Evolutionary conservation across 179 eudicot genomes (phyloP), one percentile per base, ranked within the genome.

Genomic region (Monotropa hypopitys): DNA sequence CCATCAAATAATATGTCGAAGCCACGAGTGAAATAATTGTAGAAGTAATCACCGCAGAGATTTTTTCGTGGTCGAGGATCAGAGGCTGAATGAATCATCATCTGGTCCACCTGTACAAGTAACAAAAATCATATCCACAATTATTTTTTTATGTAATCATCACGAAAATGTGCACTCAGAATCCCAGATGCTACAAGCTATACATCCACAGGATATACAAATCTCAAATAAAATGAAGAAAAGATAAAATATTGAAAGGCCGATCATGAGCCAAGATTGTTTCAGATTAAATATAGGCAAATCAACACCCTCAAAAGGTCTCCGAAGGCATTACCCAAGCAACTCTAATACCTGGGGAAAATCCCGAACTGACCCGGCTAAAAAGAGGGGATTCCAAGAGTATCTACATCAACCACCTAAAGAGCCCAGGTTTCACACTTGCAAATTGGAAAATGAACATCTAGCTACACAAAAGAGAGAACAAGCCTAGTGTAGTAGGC

Each of bases 1-100:
- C 99, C 99, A 81, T 95, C 99, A 85, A 95, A 95, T 77, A 95
- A 81, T 78, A 95, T 95, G 82, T 95, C 99, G 84, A 95, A 82
- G 23, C 99, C 99, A 78, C 99, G 93, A 40, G 89, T 85, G 75
- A 91, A 95, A 79, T 89, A 95, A 81, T 95, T 95, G 74, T 93
- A 95, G 81, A 95, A 95, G 82, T 95, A 95, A 85, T 95, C 99
- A 77, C 97, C 98, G 82, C 99, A 95, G 32, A 95, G 91, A 51
- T 98, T 95, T 38, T 92, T 89, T 73, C 89, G 81, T 56, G 99
- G 99, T 30, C 93, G 86, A 57, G 91, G 95, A 87, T 95, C 97
- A 7, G 93, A 89, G 54, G 93, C 93, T 23, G 97, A 95, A 85
- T 95, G 99, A 79, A 95, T 95, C 63, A 95, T 98, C 99, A 95